Evolutionary conservation across 306 rosid genomes (phyloP).

Genomic region (Corylus americana): DNA sequence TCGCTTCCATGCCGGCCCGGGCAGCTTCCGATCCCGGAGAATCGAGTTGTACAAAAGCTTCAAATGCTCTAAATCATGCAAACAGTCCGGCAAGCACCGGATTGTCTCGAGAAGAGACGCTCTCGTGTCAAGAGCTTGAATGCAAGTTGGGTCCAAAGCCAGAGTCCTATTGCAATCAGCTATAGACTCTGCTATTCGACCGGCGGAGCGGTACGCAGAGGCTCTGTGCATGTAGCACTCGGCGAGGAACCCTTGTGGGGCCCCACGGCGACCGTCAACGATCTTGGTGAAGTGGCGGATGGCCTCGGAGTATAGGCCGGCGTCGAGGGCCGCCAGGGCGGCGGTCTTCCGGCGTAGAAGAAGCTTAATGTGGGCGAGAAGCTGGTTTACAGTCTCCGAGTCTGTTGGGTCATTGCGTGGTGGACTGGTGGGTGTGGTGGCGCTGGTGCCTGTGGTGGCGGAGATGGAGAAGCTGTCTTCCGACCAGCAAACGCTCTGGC

Average conservation of each 20-base stretch:
- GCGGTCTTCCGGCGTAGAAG: constrained; percentile 80
- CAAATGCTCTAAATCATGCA: constrained; percentile 88
- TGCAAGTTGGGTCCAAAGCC: constrained; percentile 71
- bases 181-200: constrained; percentile 81
- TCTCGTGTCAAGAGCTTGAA: constrained; percentile 85
- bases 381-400: constrained; percentile 55
- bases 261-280: constrained; percentile 86
- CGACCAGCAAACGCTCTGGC: constrained; percentile 82
- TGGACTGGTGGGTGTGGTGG: constrained; percentile 46
- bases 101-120: constrained; percentile 74
- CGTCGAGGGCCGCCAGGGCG: constrained; percentile 84
- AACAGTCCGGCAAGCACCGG: constrained; percentile 80
- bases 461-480: constrained; percentile 78
- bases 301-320: constrained; percentile 82
- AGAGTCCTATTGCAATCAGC: constrained; percentile 91
- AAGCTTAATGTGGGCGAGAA: constrained; percentile 80
- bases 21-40: constrained; percentile 77
- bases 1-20: constrained; percentile 92
- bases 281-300: constrained; percentile 91
- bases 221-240: constrained; percentile 90
- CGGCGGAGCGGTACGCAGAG: constrained; percentile 58
- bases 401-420: constrained; percentile 48
- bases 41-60: constrained; percentile 87
- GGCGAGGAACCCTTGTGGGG: constrained; percentile 87
- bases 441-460: constrained; percentile 18